Base-by-base conservation (phyloP, 306 rosid species). In the Sophora flavescens region DNA sequence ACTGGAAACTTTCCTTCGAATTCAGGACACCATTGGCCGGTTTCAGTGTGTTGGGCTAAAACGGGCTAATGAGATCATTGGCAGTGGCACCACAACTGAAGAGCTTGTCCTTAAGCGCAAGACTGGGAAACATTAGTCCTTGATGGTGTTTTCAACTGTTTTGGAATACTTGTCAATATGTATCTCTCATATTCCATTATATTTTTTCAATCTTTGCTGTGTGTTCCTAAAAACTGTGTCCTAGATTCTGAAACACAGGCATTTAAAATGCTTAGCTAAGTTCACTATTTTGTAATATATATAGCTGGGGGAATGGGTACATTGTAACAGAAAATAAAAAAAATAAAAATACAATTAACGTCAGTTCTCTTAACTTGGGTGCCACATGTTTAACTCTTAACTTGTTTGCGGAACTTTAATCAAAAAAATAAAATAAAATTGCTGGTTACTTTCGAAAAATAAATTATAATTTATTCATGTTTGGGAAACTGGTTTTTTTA, bases 51-150 rank as follows among this genome's bases (percentile, higher is more conserved):
- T 84, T 30, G 96, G 94, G 22, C 86, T 93, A 65, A 93, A 90
- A 90, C 87, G 94, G 11, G 97, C 97, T 1, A 90, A 88, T 22
- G 98, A 91, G 85, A 88, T 93, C 58, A 91, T 93, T n/a, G n/a
- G n/a, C n/a, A n/a, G n/a, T 30, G 97, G 98, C 75, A 80, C 84
- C 39, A 91, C 98, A 18, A 93, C 98, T 1, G 98, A 91, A 82
- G 98, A 93, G 84, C 75, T 93, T 76, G 87, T 93, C 68, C 77
- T 90, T 2, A 91, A 79, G 85, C n/a, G 91, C 91, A 16, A 90
- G 51, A 70, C 90, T 80, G 62, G 85, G 87, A 61, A 70, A 11
- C 62, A 12, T 0, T 42, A 6, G 84, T 70, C 64, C 76, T 59
- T 79, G 76, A 81, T 50, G 32, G 11, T 78, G 66, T 51, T 50